Evolutionary conservation across 2,329 filamentous ascomycete species (phyloP).

Genomic region (Waltergamsia citrina): DNA sequence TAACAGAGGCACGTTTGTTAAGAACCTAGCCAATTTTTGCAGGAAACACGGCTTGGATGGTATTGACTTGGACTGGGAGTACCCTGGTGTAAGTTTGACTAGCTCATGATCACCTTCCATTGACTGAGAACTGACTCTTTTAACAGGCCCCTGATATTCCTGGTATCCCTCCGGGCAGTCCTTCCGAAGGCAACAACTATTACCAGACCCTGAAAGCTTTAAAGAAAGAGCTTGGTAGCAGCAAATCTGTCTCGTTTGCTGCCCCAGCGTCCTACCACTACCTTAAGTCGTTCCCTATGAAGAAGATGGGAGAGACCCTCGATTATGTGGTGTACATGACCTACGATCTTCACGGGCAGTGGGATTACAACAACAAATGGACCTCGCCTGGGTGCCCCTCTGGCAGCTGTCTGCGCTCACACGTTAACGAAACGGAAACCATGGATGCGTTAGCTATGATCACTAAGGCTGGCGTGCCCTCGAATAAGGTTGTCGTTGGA

Average conservation of each 20-base stretch:
- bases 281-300: conserved; percentile 22
- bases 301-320: conserved; percentile 14
- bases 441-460: conserved; percentile 20
- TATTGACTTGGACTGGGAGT: conserved; percentile 38
- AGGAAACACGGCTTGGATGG: conserved; percentile 28
- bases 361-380: conserved; percentile 17
- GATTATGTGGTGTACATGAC: conserved; percentile 24
- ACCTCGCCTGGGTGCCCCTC: conserved; percentile 12
- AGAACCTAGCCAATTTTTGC: conserved; percentile 27
- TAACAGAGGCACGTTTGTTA: conserved; percentile 26
- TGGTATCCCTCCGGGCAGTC: conserved; percentile 12
- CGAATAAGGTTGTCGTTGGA: conserved; percentile 19
- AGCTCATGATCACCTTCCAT: background rate
- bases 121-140: background rate
- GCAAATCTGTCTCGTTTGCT: conserved; percentile 23
- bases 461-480: conserved; percentile 20
- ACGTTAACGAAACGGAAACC: conserved; percentile 27
- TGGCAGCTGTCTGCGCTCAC: conserved; percentile 22
- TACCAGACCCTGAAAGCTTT: conserved; percentile 22
- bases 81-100: conserved; percentile 19
- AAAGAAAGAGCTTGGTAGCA: conserved; percentile 15
- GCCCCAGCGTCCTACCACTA: conserved; percentile 29
- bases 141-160: conserved; percentile 13
- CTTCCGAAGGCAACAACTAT: conserved; percentile 17
- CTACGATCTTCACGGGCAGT: conserved; percentile 21